These are phyloP conservation scores for Protomyces pachydermus DNA, from an alignment of 1,139 yeast species.

Conservation along the genomic window DNA sequence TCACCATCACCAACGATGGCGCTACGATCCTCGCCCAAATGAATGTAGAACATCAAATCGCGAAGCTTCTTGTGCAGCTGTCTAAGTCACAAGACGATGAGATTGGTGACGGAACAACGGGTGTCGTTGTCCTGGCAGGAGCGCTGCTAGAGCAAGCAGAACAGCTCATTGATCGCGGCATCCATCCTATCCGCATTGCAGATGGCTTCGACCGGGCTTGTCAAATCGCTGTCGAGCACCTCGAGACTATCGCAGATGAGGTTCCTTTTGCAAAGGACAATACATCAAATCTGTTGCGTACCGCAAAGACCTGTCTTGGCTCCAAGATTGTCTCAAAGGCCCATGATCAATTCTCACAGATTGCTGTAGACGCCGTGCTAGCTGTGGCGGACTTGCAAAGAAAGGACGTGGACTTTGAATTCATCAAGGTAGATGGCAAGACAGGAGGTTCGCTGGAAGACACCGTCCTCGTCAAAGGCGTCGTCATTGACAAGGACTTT, in stretches of 20 bases:
- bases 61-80: conserved; percentile 87
- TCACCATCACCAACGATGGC: conserved; percentile 96
- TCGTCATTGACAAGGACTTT: conserved; percentile 89
- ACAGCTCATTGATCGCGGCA: conserved; percentile 91
- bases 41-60: conserved; percentile 95
- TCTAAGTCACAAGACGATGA: conserved; percentile 97
- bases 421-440: conserved; percentile 91
- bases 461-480: conserved; percentile 80
- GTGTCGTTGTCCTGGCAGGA: conserved; percentile 94
- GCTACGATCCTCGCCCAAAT: conserved; percentile 93
- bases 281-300: conserved; percentile 55
- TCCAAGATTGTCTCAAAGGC: conserved; percentile 92
- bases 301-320: conserved; percentile 92
- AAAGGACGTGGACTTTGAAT: conserved; percentile 92
- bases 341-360: conserved; percentile 87
- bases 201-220: conserved; percentile 98
- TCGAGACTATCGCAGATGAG: conserved; percentile 68
- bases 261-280: conserved; percentile 44
- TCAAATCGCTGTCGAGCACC: conserved; percentile 72
- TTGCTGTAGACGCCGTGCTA: conserved; percentile 95
- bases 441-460: conserved; percentile 92
- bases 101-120: conserved; percentile 99
- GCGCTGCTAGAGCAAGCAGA: conserved; percentile 91
- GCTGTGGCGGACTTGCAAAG: conserved; percentile 88
- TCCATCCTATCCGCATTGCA: conserved; percentile 94